Percentiles rank a stretch among this genome's conserved stretches.
These are phyloP conservation scores for Trebouxia gelatinosa DNA, from an alignment of 163 green algal genomes.

Conservation along the genomic window DNA sequence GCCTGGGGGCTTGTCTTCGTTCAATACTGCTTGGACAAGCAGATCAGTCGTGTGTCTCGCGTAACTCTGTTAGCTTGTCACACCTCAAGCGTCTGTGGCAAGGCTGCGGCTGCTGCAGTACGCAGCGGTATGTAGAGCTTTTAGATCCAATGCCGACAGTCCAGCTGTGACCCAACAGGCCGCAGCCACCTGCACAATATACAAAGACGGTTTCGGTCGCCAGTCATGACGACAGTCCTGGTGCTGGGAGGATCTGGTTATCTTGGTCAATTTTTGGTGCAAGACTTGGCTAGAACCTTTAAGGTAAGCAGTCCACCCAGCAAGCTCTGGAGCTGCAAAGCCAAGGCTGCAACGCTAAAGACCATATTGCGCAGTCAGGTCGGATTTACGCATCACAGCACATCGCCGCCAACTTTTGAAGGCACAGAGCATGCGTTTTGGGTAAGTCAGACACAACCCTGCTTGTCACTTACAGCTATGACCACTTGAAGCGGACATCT, in stretches of 20 bases:
- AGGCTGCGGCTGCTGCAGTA: too few species aligned
- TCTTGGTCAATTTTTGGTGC: constrained; percentile 32
- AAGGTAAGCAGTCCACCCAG: neutral
- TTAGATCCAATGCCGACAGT: too few species aligned
- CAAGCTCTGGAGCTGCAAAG: neutral
- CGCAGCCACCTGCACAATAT: too few species aligned
- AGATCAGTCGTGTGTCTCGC: too few species aligned
- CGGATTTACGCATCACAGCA: constrained; percentile 34
- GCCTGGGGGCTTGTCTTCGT: too few species aligned
- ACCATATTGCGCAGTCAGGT: constrained; percentile 16
- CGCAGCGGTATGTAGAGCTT: too few species aligned
- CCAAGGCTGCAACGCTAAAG: neutral
- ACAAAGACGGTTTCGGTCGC: too few species aligned
- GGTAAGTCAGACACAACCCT: neutral
- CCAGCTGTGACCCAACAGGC: too few species aligned
- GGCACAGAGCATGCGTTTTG: constrained; percentile 21
- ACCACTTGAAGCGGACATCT: neutral
- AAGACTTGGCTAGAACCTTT: constrained; percentile 1
- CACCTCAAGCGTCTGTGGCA: too few species aligned
- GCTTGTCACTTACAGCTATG: neutral
- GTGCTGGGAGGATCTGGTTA: constrained; percentile 29
- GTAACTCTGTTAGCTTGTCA: too few species aligned
- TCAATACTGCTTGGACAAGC: too few species aligned
- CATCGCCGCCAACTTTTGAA: constrained; percentile 25
- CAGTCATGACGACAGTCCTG: constrained; percentile 21